Conservation (phyloP, 2,329 filamentous ascomycete genomes). For the Colletotrichum higginsianum region DNA sequence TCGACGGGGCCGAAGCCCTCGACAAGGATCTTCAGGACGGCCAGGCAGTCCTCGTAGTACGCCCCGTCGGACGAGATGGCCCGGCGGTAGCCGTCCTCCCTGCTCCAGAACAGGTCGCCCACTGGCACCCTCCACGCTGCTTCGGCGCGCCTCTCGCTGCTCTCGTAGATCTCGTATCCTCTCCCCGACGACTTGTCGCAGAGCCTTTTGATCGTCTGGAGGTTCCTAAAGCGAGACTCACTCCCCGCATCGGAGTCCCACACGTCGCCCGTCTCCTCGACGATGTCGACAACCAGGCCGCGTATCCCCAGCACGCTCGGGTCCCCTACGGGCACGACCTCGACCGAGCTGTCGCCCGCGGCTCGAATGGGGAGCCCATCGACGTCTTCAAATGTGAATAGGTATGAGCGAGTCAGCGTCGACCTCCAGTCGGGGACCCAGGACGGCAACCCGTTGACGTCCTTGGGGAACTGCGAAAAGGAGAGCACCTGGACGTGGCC, state of each 20-base stretch:
- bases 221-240: background rate
- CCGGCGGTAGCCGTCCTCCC: background rate
- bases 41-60: constrained; percentile 30
- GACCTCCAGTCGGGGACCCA: constrained; percentile 58
- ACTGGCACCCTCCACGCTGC: constrained; percentile 39
- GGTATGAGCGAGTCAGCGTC: constrained; percentile 19
- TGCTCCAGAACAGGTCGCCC: constrained; percentile 29
- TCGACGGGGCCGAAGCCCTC: constrained; percentile 3
- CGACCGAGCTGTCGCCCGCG: constrained; percentile 17
- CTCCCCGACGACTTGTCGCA: constrained; percentile 15
- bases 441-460: constrained; percentile 47
- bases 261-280: constrained; percentile 29
- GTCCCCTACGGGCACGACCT: constrained; percentile 4
- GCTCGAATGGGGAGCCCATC: constrained; percentile 15
- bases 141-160: constrained; percentile 1
- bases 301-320: constrained; percentile 27
- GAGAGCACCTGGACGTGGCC: constrained; percentile 32
- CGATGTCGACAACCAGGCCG: constrained; percentile 32
- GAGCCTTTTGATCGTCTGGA: constrained; percentile 16
- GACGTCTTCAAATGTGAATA: constrained; percentile 11
- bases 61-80: background rate
- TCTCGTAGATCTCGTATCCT: constrained; percentile 14
- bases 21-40: background rate
- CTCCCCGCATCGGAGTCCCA: constrained; percentile 19
- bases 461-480: constrained; percentile 37